These are phyloP conservation scores for Pythium sukuiense DNA, from an alignment of 352 stramenopile species.

Conservation along the genomic window DNA sequence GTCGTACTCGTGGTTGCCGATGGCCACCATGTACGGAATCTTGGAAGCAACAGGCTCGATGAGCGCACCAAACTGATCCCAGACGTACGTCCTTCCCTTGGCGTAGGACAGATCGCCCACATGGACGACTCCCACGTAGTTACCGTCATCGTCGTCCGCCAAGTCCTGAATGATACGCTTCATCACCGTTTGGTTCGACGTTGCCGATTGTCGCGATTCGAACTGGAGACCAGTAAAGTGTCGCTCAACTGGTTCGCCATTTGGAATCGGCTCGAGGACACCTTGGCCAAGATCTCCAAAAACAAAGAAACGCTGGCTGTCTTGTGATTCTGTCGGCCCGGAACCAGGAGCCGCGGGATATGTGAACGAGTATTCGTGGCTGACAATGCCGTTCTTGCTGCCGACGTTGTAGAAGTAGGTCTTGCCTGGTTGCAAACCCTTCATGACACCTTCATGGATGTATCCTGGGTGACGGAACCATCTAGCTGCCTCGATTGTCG, in stretches of 20 bases:
- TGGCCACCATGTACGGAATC: constrained; percentile 65
- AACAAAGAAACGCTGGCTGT: constrained; percentile 30
- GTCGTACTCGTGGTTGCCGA: constrained; percentile 53
- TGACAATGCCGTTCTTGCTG: constrained; percentile 35
- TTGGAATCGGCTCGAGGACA: constrained; percentile 14
- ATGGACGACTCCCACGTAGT: constrained; percentile 62
- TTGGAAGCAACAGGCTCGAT: constrained; percentile 64
- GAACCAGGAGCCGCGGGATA: constrained; percentile 15
- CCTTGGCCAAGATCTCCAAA: constrained; percentile 36
- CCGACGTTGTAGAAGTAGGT: constrained; percentile 41
- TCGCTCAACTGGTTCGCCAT: constrained; percentile 21
- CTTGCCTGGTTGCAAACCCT: constrained; percentile 19
- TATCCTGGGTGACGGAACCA: constrained; percentile 40
- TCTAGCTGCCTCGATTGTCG: constrained; percentile 17
- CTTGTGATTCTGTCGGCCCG: not conserved
- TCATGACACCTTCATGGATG: constrained; percentile 37
- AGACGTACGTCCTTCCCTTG: constrained; percentile 54
- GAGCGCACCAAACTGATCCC: constrained; percentile 80
- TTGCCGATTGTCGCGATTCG: constrained; percentile 20
- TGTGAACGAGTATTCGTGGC: constrained; percentile 31
- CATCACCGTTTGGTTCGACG: constrained; percentile 36
- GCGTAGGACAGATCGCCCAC: constrained; percentile 82
- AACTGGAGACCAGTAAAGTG: constrained; percentile 15
- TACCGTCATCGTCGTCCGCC: constrained; percentile 16
- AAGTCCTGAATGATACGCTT: constrained; percentile 38